A percentile compares a stretch with the other conserved stretches of the same genome.
These are phyloP conservation scores for Bipolaris victoriae DNA, from an alignment of 2,329 filamentous ascomycete genomes.

Conservation along the genomic window DNA sequence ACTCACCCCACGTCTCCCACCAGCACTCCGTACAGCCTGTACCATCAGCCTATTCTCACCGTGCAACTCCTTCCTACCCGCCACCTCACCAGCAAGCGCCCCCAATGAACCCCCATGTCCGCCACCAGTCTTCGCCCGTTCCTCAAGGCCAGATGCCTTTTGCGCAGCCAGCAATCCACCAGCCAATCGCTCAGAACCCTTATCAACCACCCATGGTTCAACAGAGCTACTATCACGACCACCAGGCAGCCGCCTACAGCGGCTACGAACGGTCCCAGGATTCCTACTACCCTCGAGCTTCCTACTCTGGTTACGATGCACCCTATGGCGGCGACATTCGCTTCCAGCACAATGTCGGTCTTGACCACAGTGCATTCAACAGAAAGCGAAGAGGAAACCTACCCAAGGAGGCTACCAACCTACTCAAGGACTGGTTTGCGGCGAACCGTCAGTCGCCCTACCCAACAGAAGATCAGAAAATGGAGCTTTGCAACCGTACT, in stretches of 20 bases:
- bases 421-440: slow-evolving; percentile 78
- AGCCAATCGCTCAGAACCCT: slow-evolving; percentile 11
- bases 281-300: slow-evolving; percentile 25
- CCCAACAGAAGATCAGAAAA: slow-evolving; percentile 86
- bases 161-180: slow-evolving; percentile 16
- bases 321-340: slow-evolving; percentile 33
- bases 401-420: slow-evolving; percentile 87
- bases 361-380: slow-evolving; percentile 46
- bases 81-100: slow-evolving; percentile 16
- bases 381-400: slow-evolving; percentile 77
- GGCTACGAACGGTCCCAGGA: slow-evolving; percentile 30
- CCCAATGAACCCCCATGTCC: slow-evolving; percentile 22
- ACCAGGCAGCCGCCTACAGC: slow-evolving; percentile 22
- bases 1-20: slow-evolving; percentile 19
- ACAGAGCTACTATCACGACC: slow-evolving; percentile 38
- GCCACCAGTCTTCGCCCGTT: slow-evolving; percentile 38
- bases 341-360: slow-evolving; percentile 38
- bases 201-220: slow-evolving; percentile 25
- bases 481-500: slow-evolving; percentile 77
- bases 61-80: slow-evolving; percentile 37
- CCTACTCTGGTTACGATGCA: slow-evolving; percentile 30
- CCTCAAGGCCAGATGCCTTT: slow-evolving; percentile 27
- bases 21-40: slow-evolving; percentile 11
- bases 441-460: slow-evolving; percentile 68
- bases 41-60: slow-evolving; percentile 30